A percentile compares a stretch with the other conserved stretches of the same genome.
Evolutionary conservation across 140 eudicot species (phyloP).

Genomic region (Stevia rebaudiana): DNA sequence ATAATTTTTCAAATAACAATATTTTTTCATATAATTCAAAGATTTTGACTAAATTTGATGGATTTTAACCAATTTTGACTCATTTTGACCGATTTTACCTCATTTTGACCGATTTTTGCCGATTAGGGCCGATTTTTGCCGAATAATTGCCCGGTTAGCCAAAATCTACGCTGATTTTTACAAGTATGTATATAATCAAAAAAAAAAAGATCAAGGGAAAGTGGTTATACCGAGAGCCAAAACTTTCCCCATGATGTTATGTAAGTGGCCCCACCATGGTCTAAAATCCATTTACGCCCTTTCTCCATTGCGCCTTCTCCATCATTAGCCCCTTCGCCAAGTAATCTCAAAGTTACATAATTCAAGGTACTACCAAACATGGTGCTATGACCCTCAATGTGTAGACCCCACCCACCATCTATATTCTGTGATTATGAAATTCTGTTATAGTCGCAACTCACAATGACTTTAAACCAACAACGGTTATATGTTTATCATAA

Average conservation of each 20-base stretch:
- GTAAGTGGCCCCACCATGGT: constrained; percentile 75
- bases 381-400: constrained; percentile 91
- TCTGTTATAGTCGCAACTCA: background rate
- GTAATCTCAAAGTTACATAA: constrained; percentile 85
- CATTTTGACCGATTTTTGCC: no score
- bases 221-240: constrained; percentile 75
- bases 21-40: no score
- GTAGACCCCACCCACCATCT: constrained; percentile 99
- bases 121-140: no score
- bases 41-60: no score
- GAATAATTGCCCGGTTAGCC: no score
- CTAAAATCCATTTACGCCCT: constrained; percentile 66
- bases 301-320: constrained; percentile 92
- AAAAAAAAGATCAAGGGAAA: constrained; percentile 21
- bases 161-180: no score
- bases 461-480: constrained; percentile 7
- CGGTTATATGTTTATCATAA: constrained; percentile 1
- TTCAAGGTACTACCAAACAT: constrained; percentile 83
- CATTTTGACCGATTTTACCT: no score
- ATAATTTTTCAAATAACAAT: no score
- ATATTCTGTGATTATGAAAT: constrained; percentile 45
- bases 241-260: constrained; percentile 83
- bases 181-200: no score
- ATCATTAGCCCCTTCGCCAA: constrained; percentile 81
- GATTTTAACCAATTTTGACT: no score